Evolutionary conservation across 2,329 filamentous ascomycete genomes (phyloP).

Genomic region (Trichoderma koningiopsis): DNA sequence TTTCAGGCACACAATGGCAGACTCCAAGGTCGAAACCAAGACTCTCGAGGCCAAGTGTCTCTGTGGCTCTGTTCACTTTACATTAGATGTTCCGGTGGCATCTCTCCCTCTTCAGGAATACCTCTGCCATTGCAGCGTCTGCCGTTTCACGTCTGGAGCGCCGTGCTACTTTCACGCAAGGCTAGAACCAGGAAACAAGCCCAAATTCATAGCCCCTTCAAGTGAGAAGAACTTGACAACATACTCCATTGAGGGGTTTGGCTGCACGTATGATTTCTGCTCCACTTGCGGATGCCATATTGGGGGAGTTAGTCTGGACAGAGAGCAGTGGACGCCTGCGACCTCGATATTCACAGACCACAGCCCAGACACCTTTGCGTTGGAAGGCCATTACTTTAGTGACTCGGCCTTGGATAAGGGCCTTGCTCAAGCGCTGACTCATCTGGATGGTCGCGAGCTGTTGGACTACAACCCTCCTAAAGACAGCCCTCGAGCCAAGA

Average conservation of each 20-base stretch:
- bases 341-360: constrained; percentile 46
- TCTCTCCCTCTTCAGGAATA: constrained; percentile 46
- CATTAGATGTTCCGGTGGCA: constrained; percentile 42
- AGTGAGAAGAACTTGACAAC: constrained; percentile 40
- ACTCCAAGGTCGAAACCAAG: constrained; percentile 31
- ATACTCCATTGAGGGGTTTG: constrained; percentile 38
- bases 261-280: constrained; percentile 47
- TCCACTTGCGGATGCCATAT: constrained; percentile 50
- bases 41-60: constrained; percentile 49
- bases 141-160: constrained; percentile 47
- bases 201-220: constrained; percentile 46
- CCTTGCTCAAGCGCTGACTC: constrained; percentile 41
- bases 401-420: constrained; percentile 42
- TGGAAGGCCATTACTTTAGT: constrained; percentile 42
- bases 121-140: constrained; percentile 51
- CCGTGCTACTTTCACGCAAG: constrained; percentile 47
- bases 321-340: constrained; percentile 43
- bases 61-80: constrained; percentile 49
- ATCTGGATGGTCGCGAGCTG: constrained; percentile 37
- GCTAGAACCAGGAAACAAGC: constrained; percentile 40
- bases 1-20: not conserved
- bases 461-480: constrained; percentile 42
- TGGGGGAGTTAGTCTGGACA: constrained; percentile 39
- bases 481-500: constrained; percentile 33
- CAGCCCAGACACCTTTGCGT: constrained; percentile 39